Conservation (phyloP, 116 monocot genomes). For the Dioscorea cayenensis region DNA sequence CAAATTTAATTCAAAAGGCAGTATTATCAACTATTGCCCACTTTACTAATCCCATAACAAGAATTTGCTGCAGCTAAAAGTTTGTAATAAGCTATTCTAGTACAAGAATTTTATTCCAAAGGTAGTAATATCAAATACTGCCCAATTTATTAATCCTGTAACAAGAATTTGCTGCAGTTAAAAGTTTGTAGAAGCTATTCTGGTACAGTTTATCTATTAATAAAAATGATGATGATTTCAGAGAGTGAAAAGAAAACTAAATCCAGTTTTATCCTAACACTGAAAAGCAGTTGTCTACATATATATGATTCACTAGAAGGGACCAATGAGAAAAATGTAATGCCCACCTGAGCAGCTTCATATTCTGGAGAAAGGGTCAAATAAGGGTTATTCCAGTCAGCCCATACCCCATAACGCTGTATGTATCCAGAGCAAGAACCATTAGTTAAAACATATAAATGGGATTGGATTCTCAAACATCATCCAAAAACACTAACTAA, state of each 20-base stretch:
- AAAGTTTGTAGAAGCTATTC: no score
- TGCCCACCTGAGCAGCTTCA: constrained; percentile 98
- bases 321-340: not conserved
- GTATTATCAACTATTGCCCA: no score
- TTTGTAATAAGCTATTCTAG: no score
- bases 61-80: no score
- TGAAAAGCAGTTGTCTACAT: not conserved
- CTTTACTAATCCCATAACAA: no score
- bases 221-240: no score
- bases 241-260: not conserved
- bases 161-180: no score
- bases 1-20: no score
- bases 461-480: not conserved
- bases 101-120: no score
- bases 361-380: constrained; percentile 95
- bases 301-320: not conserved
- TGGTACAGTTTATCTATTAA: no score
- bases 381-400: constrained; percentile 89
- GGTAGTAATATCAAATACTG: no score
- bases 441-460: not conserved
- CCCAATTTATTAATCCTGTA: no score
- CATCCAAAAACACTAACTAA: not conserved
- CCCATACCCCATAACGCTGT: constrained; percentile 98
- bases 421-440: constrained; percentile 15
- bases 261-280: not conserved